Evolutionary conservation across 2,329 filamentous ascomycete genomes (phyloP).

Genomic region (Phialophora expanda): DNA sequence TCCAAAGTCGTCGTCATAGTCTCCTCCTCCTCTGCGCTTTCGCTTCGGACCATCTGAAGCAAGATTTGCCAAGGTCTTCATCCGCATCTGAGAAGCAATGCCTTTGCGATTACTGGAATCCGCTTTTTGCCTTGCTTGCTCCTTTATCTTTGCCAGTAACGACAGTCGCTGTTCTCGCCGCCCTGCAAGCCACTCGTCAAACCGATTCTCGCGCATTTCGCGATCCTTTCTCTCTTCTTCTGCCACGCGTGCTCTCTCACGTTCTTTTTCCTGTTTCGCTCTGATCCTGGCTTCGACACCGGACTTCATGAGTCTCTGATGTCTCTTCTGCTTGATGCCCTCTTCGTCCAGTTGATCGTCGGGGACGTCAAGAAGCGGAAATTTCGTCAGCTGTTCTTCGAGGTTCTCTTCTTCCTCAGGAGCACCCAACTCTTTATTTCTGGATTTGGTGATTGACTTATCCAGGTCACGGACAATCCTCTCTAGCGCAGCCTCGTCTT

Average conservation of each 20-base stretch:
- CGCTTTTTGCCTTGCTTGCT: conserved; percentile 88
- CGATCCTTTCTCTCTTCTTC: conserved; percentile 84
- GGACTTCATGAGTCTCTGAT: conserved; percentile 90
- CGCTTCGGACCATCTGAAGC: conserved; percentile 85
- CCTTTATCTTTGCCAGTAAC: conserved; percentile 83
- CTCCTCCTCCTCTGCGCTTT: conserved; percentile 78
- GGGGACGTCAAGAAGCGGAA: conserved; percentile 83
- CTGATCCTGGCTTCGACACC: conserved; percentile 90
- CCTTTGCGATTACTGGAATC: conserved; percentile 97
- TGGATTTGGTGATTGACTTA: conserved; percentile 82
- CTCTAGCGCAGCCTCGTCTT: conserved; percentile 86
- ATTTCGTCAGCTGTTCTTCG: conserved; percentile 72
- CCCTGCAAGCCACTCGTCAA: conserved; percentile 85
- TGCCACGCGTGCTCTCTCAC: conserved; percentile 80
- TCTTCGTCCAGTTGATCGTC: conserved; percentile 95
- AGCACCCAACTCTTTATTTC: conserved; percentile 91
- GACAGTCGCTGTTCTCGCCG: conserved; percentile 73
- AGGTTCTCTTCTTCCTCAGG: conserved; percentile 76
- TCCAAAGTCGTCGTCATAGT: conserved; percentile 94
- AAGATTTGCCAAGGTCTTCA: conserved; percentile 97
- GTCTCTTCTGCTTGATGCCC: conserved; percentile 86
- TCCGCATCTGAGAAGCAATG: conserved; percentile 91
- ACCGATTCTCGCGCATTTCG: conserved; percentile 80
- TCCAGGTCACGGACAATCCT: conserved; percentile 87
- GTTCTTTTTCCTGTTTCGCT: conserved; percentile 95